A percentile compares a stretch with the other conserved stretches of the same genome.
phyloP scores from a whole-genome alignment of 2,329 filamentous ascomycete genomes.

The Fusarium tuaranense region DNA sequence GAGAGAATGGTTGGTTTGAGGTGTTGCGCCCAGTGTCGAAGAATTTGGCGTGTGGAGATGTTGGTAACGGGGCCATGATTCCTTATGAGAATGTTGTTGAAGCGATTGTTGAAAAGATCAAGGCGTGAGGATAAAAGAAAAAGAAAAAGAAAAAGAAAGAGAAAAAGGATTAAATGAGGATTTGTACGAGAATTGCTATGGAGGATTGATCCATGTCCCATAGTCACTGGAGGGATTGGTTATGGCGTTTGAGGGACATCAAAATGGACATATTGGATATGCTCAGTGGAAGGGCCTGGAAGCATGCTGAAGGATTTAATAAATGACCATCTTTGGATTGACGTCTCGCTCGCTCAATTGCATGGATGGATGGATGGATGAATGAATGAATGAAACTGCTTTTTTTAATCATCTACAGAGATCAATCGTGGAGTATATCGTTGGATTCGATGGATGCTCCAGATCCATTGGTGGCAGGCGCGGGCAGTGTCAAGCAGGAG shows the following conservation, averaged over 20 bases:
- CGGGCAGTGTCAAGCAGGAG: not conserved
- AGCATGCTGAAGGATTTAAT: conserved; percentile 7
- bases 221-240: not conserved
- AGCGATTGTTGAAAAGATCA: conserved; percentile 68
- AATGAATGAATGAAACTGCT: not conserved
- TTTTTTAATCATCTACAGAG: not conserved
- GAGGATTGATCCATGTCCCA: not conserved
- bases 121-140: not conserved
- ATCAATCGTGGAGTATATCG: not conserved
- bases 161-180: not conserved
- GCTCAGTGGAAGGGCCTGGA: not conserved
- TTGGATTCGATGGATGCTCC: not conserved
- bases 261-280: conserved; percentile 5
- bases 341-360: too few relatives aligned
- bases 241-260: conserved; percentile 5
- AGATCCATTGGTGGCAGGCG: not conserved
- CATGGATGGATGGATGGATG: not conserved
- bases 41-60: conserved; percentile 85
- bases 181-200: not conserved
- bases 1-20: conserved; percentile 64
- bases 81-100: conserved; percentile 81
- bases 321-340: not conserved
- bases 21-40: conserved; percentile 81
- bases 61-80: conserved; percentile 85
- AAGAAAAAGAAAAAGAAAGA: not conserved